These are phyloP conservation scores for Debaryomycetaceae sp. DNA, from an alignment of 1,139 yeast species.

Conservation along the genomic window DNA sequence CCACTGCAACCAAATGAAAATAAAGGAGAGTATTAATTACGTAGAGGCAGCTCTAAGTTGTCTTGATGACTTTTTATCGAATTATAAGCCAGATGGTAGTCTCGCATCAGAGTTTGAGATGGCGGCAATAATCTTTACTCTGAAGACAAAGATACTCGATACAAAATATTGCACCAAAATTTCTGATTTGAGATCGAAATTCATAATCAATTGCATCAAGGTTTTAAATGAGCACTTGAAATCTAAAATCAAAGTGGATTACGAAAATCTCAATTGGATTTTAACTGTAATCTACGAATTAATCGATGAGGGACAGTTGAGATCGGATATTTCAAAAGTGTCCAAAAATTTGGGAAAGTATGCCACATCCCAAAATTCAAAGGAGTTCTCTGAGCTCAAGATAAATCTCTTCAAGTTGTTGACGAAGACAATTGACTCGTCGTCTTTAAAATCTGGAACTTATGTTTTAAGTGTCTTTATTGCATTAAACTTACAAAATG, in stretches of 20 bases:
- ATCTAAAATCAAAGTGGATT: not conserved
- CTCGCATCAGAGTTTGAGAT: constrained; percentile 15
- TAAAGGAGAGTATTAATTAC: not conserved
- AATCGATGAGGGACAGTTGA: not conserved
- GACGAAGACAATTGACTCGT: constrained; percentile 13
- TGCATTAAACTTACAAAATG: constrained; percentile 12
- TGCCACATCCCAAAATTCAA: not conserved
- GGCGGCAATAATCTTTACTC: constrained; percentile 14
- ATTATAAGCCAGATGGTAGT: not conserved
- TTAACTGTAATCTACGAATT: not conserved
- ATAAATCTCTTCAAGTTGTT: constrained; percentile 25
- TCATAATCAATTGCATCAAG: not conserved
- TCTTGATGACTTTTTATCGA: constrained; percentile 7
- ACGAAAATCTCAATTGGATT: not conserved
- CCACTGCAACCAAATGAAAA: constrained; percentile 18
- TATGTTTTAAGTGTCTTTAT: constrained; percentile 19
- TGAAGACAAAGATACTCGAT: not conserved
- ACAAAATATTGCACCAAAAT: not conserved
- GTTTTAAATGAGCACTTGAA: not conserved
- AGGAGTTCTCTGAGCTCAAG: not conserved
- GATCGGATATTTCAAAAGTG: not conserved
- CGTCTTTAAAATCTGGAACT: constrained; percentile 9
- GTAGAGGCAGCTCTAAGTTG: constrained; percentile 8
- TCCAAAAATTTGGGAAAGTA: not conserved
- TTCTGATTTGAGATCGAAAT: too few relatives aligned